Base-by-base conservation (phyloP, 2,329 filamentous ascomycete genomes). In the Chalaropsis thielavioides region DNA sequence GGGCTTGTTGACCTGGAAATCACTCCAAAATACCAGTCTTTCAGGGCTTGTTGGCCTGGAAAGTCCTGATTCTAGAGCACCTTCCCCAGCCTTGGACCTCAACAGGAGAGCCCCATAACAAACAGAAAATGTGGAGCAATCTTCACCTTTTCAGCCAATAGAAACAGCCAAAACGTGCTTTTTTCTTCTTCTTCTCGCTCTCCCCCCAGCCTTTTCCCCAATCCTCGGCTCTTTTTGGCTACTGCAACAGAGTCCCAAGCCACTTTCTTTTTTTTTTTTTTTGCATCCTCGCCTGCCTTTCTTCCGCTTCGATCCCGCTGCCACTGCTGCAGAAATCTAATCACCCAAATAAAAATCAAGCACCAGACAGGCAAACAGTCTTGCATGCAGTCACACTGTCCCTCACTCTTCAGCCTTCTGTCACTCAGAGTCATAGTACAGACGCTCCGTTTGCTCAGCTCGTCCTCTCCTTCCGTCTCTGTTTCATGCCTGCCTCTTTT, bases 371-470 rank as follows among this genome's bases (percentile, higher is more conserved):
- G 24, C 46, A 51, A 51, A 51, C 46, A 51, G 54, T 58, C 54
- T 19, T 15, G n/a, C n/a, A 27, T 38, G 54, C n/a, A 58, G 54
- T 58, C 54, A 58, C 31, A 13, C 7, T 35, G 27, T 22, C 7
- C 24, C 54, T 58, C 15, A 11, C 31, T 35, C 15, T 35, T 58
- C 31, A 38, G 31, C 2, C 27, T 35, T 22, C 31, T n/a, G 27
- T 22, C 54, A 58, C 17, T 17, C 24, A 58, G 54, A 58, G 54
- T 58, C 54, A 58, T 58, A 58, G 15, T 38, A n/a, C 31, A 58
- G 54, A 58, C 54, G 54, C 54, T 58, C 24, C 54, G 17, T 35
- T 58, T 58, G 54, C 54, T 19, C 17, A 58, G 54, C 54, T 35
- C 54, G 8, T 35, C 10, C 13, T n/a, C 27, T 58, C 10, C 15